These are phyloP conservation scores for Marasmius tenuissimus DNA, from an alignment of 1,284 basidiomycete species.

Conservation along the genomic window DNA sequence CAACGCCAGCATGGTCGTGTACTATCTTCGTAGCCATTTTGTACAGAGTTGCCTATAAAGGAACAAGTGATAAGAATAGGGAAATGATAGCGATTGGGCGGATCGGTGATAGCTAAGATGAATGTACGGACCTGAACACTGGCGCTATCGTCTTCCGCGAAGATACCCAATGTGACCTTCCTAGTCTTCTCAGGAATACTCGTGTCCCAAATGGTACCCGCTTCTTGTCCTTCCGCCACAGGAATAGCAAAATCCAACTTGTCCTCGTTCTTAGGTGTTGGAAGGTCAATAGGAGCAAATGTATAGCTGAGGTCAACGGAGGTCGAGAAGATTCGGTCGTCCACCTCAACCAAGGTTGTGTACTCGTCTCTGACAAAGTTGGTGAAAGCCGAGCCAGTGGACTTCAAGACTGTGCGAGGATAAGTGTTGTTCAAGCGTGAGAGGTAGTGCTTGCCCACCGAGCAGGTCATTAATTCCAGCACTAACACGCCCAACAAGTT, in stretches of 20 bases:
- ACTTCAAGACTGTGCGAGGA: constrained; percentile 74
- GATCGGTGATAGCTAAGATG: constrained; percentile 7
- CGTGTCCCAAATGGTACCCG: constrained; percentile 61
- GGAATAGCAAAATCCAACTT: constrained; percentile 50
- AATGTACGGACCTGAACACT: constrained; percentile 73
- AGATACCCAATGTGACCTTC: constrained; percentile 75
- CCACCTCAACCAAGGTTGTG: constrained; percentile 80
- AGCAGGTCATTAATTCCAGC: constrained; percentile 79
- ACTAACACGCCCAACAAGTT: constrained; percentile 59
- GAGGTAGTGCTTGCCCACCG: constrained; percentile 42
- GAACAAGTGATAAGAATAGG: neutral
- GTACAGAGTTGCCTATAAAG: constrained; percentile 79
- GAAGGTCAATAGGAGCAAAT: constrained; percentile 52
- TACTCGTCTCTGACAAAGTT: constrained; percentile 85
- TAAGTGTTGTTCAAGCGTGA: neutral
- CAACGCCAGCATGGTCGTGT: constrained; percentile 60
- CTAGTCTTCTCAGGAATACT: constrained; percentile 60
- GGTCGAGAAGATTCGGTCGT: constrained; percentile 89
- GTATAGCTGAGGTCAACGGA: constrained; percentile 74
- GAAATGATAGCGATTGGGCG: neutral
- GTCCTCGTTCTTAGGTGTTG: constrained; percentile 45
- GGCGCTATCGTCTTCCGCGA: constrained; percentile 87
- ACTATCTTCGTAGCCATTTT: constrained; percentile 84
- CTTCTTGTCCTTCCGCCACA: constrained; percentile 37
- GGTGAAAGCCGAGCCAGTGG: constrained; percentile 85